phyloP scores from a whole-genome alignment of 345 rosid species.

The Ceriops decandra region DNA sequence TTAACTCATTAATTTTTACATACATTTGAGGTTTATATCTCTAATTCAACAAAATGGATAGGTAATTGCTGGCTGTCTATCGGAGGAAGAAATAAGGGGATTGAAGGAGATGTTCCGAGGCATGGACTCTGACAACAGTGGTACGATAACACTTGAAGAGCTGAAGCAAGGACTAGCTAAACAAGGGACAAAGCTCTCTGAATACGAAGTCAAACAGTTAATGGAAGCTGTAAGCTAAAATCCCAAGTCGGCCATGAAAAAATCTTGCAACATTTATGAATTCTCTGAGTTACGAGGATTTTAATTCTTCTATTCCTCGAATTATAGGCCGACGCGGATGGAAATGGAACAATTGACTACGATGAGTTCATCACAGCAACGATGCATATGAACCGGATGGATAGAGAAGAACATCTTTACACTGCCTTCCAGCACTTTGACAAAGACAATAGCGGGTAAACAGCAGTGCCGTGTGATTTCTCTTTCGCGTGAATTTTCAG shows the following conservation, averaged over 20 bases:
- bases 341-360: slow-evolving; percentile 76
- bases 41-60: slow-evolving; percentile 13
- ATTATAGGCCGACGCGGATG: slow-evolving; percentile 82
- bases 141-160: slow-evolving; percentile 94
- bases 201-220: slow-evolving; percentile 76
- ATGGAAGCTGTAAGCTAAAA: slow-evolving; percentile 82
- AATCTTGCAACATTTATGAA: neutral
- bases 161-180: slow-evolving; percentile 82
- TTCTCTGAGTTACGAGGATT: neutral
- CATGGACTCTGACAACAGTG: slow-evolving; percentile 81
- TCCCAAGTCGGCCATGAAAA: neutral
- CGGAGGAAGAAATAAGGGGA: slow-evolving; percentile 99
- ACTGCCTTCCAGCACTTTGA: slow-evolving; percentile 85
- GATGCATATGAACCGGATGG: slow-evolving; percentile 74
- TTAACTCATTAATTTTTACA: too few relatives aligned
- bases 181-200: slow-evolving; percentile 87
- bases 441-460: slow-evolving; percentile 82
- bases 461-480: neutral
- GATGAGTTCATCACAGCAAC: slow-evolving; percentile 80
- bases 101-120: slow-evolving; percentile 89
- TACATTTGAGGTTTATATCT: neutral
- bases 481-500: neutral
- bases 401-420: slow-evolving; percentile 71
- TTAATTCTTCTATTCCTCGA: neutral
- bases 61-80: slow-evolving; percentile 95